phyloP scores from a whole-genome alignment of 768 basidiomycete genomes.

The Tulasnella sp. region DNA sequence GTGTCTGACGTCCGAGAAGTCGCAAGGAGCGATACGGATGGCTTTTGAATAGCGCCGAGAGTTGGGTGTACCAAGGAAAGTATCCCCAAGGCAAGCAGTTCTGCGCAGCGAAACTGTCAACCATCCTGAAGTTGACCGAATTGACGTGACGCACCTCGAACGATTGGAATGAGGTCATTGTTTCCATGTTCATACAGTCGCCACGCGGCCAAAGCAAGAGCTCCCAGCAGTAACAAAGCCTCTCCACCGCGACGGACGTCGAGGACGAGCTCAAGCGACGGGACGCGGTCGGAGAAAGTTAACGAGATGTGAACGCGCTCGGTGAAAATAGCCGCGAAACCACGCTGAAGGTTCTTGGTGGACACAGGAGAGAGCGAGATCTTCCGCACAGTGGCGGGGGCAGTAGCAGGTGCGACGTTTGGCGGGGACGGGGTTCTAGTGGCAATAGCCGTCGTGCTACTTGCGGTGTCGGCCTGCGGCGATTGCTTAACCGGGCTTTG shows the following conservation, averaged over 20 bases:
- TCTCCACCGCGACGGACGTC: slow-evolving; percentile 54
- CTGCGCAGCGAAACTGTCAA: slow-evolving; percentile 27
- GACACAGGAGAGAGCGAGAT: not conserved
- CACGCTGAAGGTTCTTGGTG: not conserved
- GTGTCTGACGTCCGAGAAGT: slow-evolving; percentile 2
- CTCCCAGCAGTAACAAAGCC: slow-evolving; percentile 49
- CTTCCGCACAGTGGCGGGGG: not conserved
- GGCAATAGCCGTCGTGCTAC: not conserved
- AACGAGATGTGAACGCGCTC: not conserved
- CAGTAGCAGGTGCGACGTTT: not conserved
- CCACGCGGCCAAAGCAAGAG: slow-evolving; percentile 43
- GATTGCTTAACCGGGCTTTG: too few species aligned
- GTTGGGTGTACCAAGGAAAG: slow-evolving; percentile 42
- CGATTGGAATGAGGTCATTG: not conserved
- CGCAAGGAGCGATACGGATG: not conserved
- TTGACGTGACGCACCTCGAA: not conserved
- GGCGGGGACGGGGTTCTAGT: not conserved
- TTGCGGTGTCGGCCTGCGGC: not conserved
- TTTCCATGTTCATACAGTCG: slow-evolving; percentile 32
- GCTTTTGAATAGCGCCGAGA: slow-evolving; percentile 10
- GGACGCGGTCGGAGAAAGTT: not conserved
- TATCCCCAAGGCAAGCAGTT: slow-evolving; percentile 44
- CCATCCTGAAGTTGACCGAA: not conserved
- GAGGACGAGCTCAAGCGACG: slow-evolving; percentile 37
- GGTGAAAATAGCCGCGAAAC: not conserved